Base-by-base conservation (phyloP, 179 eudicot genomes). In the Actinidia polygama region DNA sequence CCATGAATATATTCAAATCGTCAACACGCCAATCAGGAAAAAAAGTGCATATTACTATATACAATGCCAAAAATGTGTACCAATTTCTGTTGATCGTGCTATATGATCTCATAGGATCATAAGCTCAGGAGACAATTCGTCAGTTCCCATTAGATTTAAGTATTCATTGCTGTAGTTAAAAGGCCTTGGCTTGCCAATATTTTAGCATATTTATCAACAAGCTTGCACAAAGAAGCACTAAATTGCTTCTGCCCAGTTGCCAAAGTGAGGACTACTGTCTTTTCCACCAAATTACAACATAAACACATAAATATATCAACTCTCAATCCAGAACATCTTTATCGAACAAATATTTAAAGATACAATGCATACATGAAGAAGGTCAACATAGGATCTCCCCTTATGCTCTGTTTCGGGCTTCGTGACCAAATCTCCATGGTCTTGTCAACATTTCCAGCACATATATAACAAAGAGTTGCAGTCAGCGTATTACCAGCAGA, bases 171-270 rank as follows among this genome's bases (percentile, higher is more conserved):
- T 51, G 97, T 91, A 59, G 94, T 85, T 87, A 97, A 87, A 84
- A 91, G 99, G 72, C 99, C 99, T 86, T 97, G 99, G 85, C 99
- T 97, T 81, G 99, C 98, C 89, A 97, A 89, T 83, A 97, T 95
- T 85, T 97, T 98, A 81, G 94, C 95, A 86, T 97, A 97, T 81
- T 92, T 93, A 85, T 97, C 99, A 84, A 97, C 95, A 57, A 97
- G 94, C 84, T 91, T 97, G 90, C 95, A 95, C 83, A 97, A 64
- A 72, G 95, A 90, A 87, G 94, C 91, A 85, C 99, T 97, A 81
- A 93, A 93, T 80, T 71, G 87, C 90, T 93, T 97, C 86, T 93
- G 99, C 50, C 97, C 99, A 83, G 94, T 85, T 79, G 98, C 99
- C 88, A 97, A 87, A 84, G 96, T 97, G 79, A 97, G 90, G 77